Percentiles rank a stretch among this genome's conserved stretches.
phyloP scores from a whole-genome alignment of 139 green algal genomes.

The Chlorella sp. region DNA sequence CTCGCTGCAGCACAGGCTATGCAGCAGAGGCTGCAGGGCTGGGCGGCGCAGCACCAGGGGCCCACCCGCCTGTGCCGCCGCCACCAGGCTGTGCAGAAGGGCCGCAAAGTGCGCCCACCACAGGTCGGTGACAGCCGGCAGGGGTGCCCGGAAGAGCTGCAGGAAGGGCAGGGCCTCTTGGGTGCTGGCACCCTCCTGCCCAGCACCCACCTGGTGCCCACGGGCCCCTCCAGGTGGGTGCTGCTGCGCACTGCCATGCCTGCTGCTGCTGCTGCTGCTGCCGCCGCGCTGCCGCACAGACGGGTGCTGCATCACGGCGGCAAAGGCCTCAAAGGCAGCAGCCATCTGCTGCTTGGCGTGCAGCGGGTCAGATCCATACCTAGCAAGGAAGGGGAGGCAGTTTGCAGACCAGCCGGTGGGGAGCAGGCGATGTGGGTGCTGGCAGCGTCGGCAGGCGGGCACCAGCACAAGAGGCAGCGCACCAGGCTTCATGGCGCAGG shows the following conservation, averaged over 20 bases:
- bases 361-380: neutral
- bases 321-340: constrained; percentile 13
- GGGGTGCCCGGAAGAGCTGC: neutral
- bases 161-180: neutral
- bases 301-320: neutral
- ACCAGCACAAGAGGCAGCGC: neutral
- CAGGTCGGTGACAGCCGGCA: neutral
- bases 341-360: neutral
- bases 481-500: neutral
- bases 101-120: constrained; percentile 34
- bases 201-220: too few relatives aligned
- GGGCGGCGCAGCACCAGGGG: neutral
- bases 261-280: too few relatives aligned
- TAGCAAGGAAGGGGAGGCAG: neutral
- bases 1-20: constrained; percentile 12
- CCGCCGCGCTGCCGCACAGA: neutral
- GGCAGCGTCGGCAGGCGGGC: neutral
- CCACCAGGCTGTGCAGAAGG: neutral
- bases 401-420: too few relatives aligned
- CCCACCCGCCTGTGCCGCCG: neutral
- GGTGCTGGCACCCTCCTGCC: neutral
- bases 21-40: neutral
- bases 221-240: too few relatives aligned
- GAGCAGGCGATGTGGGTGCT: neutral
- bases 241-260: too few relatives aligned